Evolutionary conservation across 1,139 yeast genomes (phyloP).

Genomic region (Entelexis sorbosivorans): DNA sequence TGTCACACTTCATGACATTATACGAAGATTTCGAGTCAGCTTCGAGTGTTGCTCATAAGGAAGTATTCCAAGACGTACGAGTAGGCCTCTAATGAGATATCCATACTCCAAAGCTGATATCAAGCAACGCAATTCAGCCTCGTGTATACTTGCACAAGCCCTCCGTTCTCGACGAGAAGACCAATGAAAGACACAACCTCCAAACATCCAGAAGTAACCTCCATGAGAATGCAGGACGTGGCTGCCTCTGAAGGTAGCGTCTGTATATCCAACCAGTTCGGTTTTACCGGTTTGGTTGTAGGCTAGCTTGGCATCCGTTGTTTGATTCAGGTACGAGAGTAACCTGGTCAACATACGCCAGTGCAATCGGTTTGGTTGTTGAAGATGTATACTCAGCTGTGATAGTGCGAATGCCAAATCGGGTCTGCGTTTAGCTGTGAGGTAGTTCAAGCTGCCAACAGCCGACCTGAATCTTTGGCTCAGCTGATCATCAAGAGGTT

Average conservation of each 20-base stretch:
- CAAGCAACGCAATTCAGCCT: too few species aligned
- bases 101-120: background rate
- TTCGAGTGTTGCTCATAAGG: background rate
- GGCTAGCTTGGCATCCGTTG: background rate
- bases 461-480: too few species aligned
- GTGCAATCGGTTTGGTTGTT: background rate
- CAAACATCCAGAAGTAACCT: background rate
- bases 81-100: background rate
- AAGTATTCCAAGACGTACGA: background rate
- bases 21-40: background rate
- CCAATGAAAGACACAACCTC: background rate
- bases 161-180: background rate
- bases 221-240: background rate
- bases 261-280: background rate
- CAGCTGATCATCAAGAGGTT: too few species aligned
- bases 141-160: too few species aligned
- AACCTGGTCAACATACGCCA: background rate
- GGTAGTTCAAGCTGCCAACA: background rate
- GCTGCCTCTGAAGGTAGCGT: background rate
- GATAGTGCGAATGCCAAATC: background rate
- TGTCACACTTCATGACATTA: background rate
- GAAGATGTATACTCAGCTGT: background rate
- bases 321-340: background rate
- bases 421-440: background rate
- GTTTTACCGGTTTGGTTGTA: background rate